Evolutionary conservation across 495 filamentous ascomycete genomes (phyloP), one percentile per base, ranked within the genome.

Genomic region (Penicillium tannophilum): DNA sequence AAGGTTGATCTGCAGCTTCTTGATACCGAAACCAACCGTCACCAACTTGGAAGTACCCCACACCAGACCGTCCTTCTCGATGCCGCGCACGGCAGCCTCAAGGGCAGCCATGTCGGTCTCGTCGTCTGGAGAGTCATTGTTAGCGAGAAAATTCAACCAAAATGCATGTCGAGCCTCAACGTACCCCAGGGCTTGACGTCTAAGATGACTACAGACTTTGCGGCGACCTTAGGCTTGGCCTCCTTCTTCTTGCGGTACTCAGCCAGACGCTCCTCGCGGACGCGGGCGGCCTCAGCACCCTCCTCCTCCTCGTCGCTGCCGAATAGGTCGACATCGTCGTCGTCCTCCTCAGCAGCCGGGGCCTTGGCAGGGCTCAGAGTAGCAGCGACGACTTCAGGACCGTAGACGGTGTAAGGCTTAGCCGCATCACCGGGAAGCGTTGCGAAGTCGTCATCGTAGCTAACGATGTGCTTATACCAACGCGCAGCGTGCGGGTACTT

Each of bases 41-140:
- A 43, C 17, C 41, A 43, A 19, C 41, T 43, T 43, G 6, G 41
- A 43, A 43, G 41, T 43, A 19, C 41, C 41, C 41, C 41, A 43
- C 14, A 43, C 41, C 17, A 43, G 41, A 19, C 41, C 41, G 7
- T 43, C 41, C 17, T 43, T 43, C 17, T 43, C 41, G 17, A 43
- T 43, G 17, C 41, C 41, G 14, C 41, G 41, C 14, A 43, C 41
- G 41, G 41, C 41, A 19, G 41, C 41, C 17, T 43, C 41, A 16
- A 43, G 41, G 17, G 41, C 41, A 43, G 17, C 41, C 41, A 43
- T 43, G 17, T 43, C 41, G 41, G 41, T 43, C 41, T 43, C 41
- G 41, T 43, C 41, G 17, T 43, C 41, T 43, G 41, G 17, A 43
- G 17, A 43, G 17, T 16, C 41, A 43, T 16, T 16, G 17, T 43